Conservation (phyloP, 371 early-diverging fungal species). For the Lichtheimia ramosa region DNA sequence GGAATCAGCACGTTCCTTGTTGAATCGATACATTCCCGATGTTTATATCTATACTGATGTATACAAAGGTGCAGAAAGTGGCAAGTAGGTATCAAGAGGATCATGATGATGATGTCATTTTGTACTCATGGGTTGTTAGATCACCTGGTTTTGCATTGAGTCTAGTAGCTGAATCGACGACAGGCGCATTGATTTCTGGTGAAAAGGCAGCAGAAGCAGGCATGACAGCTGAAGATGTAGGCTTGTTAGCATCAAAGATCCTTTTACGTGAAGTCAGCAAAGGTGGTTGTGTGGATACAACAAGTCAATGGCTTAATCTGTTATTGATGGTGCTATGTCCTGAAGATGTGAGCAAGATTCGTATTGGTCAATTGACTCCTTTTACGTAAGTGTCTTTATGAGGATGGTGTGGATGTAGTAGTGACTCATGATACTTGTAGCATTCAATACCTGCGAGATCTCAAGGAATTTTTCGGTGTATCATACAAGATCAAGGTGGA, state of each 20-base stretch:
- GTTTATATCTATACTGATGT: conserved; percentile 97
- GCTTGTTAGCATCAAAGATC: conserved; percentile 70
- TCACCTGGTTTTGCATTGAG: conserved; percentile 93
- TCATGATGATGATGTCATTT: too few species aligned
- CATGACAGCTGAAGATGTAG: conserved; percentile 89
- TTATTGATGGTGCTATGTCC: conserved; percentile 87
- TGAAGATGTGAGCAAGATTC: conserved; percentile 92
- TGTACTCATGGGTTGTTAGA: conserved; percentile 16
- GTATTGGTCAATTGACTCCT: conserved; percentile 80
- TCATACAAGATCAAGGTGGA: conserved; percentile 90
- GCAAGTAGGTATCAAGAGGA: conserved; percentile 61
- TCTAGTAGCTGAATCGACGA: conserved; percentile 91
- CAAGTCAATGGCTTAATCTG: conserved; percentile 85
- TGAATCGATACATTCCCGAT: conserved; percentile 91
- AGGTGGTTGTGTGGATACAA: conserved; percentile 89
- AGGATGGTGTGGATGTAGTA: too few species aligned
- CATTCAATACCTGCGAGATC: conserved; percentile 88
- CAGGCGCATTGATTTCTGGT: conserved; percentile 79
- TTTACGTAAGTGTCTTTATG: conserved; percentile 69
- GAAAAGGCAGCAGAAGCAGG: conserved; percentile 81
- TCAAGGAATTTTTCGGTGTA: conserved; percentile 85
- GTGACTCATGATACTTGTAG: too few species aligned
- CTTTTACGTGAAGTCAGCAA: conserved; percentile 83
- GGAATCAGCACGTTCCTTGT: conserved; percentile 80
- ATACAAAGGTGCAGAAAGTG: conserved; percentile 93